A percentile compares a stretch with the other conserved stretches of the same genome.
Conservation (phyloP, 345 rosid genomes). For the Capsella bursapastoris region DNA sequence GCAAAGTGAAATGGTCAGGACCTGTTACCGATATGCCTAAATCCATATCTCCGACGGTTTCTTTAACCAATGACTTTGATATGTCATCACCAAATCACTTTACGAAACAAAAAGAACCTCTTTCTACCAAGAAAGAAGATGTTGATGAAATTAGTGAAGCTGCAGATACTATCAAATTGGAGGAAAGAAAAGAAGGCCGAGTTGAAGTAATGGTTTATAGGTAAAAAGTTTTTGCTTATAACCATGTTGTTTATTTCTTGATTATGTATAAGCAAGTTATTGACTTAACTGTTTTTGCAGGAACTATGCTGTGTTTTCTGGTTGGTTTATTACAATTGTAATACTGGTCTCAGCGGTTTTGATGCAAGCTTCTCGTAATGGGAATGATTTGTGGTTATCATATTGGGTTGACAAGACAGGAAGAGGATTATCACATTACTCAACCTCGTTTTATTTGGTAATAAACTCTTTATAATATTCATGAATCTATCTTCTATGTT, state of each 20-base stretch:
- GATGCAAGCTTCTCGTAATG: conserved; percentile 97
- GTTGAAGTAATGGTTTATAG: conserved; percentile 79
- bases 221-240: conserved; percentile 45
- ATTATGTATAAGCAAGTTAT: conserved; percentile 1
- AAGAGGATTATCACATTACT: conserved; percentile 49
- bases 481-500: conserved; percentile 6
- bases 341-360: conserved; percentile 74
- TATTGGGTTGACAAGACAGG: conserved; percentile 87
- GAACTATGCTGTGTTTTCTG: conserved; percentile 77
- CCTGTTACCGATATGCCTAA: conserved; percentile 58
- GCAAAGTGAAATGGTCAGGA: conserved; percentile 78
- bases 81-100: conserved; percentile 41
- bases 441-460: conserved; percentile 87
- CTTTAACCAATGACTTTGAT: conserved; percentile 57
- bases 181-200: conserved; percentile 81
- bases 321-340: conserved; percentile 68
- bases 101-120: conserved; percentile 37
- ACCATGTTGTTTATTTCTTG: neutral
- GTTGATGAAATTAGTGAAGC: conserved; percentile 47
- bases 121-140: conserved; percentile 41
- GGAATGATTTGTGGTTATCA: conserved; percentile 91
- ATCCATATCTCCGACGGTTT: conserved; percentile 54
- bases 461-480: conserved; percentile 5
- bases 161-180: conserved; percentile 62
- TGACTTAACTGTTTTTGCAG: conserved; percentile 50